phyloP scores from a whole-genome alignment of 345 rosid species.

The Linum trigynum region DNA sequence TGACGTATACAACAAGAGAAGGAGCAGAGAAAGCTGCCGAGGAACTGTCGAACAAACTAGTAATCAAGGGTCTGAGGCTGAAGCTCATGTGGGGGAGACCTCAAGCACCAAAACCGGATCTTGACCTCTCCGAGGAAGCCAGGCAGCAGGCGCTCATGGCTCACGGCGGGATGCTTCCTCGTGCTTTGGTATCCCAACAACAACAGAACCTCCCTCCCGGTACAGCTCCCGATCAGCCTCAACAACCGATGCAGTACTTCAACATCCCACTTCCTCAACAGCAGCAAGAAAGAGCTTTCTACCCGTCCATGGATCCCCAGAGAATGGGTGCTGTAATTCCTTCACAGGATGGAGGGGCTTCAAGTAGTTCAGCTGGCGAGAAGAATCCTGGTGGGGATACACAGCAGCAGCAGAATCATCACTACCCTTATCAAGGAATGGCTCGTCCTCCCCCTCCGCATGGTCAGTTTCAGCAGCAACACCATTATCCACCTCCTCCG shows the following conservation, averaged over 20 bases:
- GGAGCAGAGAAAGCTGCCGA: constrained; percentile 96
- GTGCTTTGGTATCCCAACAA: constrained; percentile 83
- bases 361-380: constrained; percentile 27
- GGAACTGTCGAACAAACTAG: constrained; percentile 80
- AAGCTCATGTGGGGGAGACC: constrained; percentile 97
- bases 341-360: constrained; percentile 54
- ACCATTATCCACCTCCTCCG: constrained; percentile 48
- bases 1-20: constrained; percentile 88
- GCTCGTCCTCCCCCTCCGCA: constrained; percentile 25
- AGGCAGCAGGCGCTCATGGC: constrained; percentile 59
- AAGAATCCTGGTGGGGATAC: constrained; percentile 35
- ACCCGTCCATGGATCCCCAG: constrained; percentile 98
- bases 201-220: constrained; percentile 39
- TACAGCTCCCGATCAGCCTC: constrained; percentile 40
- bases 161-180: constrained; percentile 75
- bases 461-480: constrained; percentile 47
- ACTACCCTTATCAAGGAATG: constrained; percentile 40
- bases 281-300: constrained; percentile 61
- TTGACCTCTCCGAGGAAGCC: constrained; percentile 55
- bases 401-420: constrained; percentile 38
- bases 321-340: constrained; percentile 87
- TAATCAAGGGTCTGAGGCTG: constrained; percentile 79
- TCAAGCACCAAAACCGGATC: constrained; percentile 68
- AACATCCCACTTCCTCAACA: constrained; percentile 65
- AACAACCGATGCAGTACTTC: constrained; percentile 57